Base-by-base conservation (phyloP, 495 filamentous ascomycete species). In the Aspergillus ellipticus region DNA sequence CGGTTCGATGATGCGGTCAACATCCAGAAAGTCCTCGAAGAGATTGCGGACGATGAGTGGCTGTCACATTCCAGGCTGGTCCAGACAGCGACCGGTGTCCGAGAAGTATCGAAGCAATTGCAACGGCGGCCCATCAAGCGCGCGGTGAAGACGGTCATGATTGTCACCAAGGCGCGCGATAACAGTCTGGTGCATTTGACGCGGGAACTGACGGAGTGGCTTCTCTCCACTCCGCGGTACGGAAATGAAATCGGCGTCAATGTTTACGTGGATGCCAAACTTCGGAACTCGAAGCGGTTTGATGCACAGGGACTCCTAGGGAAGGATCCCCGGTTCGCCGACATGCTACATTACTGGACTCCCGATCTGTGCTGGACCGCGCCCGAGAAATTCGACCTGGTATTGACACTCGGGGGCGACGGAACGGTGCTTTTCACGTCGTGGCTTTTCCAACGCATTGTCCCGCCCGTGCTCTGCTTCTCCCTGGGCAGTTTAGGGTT, bases 1-100 rank as follows among this genome's bases (percentile, higher is more conserved):
- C 82, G 91, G 39, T 97, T 98, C 66, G 94, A 96, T 55, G 90
- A 96, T 67, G 92, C 92, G 7, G 89, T 98, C 58, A 92, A 98
- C 69, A 87, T 97, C 42, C 89, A 95, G 53, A 95, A 88, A 67
- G 92, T 98, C 2, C 79, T 98, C 1, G 94, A 97, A 68, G 94
- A 98, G 74, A 95, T 97, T 45, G 74, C 78, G 6, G 89, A 88
- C 49, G 90, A 96, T 68, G 91, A 96, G 57, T 91, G 82, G 74
- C 83, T 95, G 66, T 95, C 90, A 16, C 95, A 97, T 71, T 95
- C 90, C 3, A 85, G 92, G 22, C 79, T 98, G 26, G 85, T 97
- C 49, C 93, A 96, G 70, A 98, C 95, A 0, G 95, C 95, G 28
- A 93, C 90, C 0, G 88, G 90, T 19, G 95, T 98, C 9, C 83